Conservation (phyloP, 2,329 filamentous ascomycete genomes). For the Fusarium protoensiforme region DNA sequence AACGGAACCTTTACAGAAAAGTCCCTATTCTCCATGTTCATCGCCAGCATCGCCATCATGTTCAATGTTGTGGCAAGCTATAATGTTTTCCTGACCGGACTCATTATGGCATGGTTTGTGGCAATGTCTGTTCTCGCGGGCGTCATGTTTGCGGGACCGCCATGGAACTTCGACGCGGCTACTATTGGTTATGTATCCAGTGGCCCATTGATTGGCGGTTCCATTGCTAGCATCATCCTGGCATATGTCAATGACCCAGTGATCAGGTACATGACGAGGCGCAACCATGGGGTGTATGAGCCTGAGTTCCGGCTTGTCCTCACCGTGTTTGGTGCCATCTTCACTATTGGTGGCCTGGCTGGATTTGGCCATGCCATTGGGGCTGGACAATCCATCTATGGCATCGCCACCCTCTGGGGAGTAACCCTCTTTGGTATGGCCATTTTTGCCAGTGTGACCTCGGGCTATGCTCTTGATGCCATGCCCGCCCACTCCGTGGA, state of each 20-base stretch:
- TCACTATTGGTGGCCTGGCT: not conserved
- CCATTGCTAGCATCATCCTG: not conserved
- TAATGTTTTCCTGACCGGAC: conserved; percentile 7
- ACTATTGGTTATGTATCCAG: conserved; percentile 10
- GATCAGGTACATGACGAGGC: conserved; percentile 2
- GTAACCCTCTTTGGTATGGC: conserved; percentile 14
- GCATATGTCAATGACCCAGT: conserved; percentile 1
- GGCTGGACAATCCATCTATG: not conserved
- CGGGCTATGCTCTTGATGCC: conserved; percentile 12
- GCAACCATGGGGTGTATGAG: conserved; percentile 17
- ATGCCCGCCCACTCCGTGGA: conserved; percentile 3
- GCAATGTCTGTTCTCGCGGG: conserved; percentile 16
- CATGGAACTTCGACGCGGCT: conserved; percentile 10
- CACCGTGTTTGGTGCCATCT: not conserved
- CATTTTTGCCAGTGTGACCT: not conserved
- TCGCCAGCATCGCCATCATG: conserved; percentile 6
- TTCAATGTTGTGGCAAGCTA: conserved; percentile 11
- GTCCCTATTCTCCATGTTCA: conserved; percentile 1
- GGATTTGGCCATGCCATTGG: conserved; percentile 8
- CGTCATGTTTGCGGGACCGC: conserved; percentile 16
- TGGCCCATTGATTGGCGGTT: conserved; percentile 10
- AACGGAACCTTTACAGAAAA: conserved; percentile 7
- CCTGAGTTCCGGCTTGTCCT: conserved; percentile 14
- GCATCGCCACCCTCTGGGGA: conserved; percentile 5
- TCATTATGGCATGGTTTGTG: conserved; percentile 14